Base-by-base conservation (phyloP, 2,329 filamentous ascomycete genomes). In the Pseudogymnoascus sp. region DNA sequence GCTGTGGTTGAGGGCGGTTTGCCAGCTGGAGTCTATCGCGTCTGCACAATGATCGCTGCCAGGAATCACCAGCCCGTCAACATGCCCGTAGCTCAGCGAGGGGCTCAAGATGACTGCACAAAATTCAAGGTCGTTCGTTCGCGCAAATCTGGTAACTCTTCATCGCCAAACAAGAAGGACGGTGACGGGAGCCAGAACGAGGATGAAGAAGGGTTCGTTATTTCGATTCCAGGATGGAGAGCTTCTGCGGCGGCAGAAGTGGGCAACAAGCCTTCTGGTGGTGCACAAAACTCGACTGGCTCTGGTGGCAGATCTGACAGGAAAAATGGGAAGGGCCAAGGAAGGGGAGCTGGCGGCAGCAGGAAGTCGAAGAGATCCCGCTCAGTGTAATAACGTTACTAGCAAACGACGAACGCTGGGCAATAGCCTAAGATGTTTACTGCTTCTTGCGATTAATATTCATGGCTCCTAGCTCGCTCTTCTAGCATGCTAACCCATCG, bases 21-120 rank as follows among this genome's bases (percentile, higher is more conserved):
- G 5, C 73, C 74, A 37, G 72, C 74, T 41, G 76, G 77, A 14
- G 74, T 71, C 61, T 79, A 78, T 64, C 72, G 77, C 59, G 70
- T 77, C n/a, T 79, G 77, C 69, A 78, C 77, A 7, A 73, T 79
- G 72, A 71, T 71, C 49, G 70, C 72, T 37, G 67, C 77, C 11
- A 69, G 71, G 49, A 79, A 78, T 66, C 77, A 79, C 69, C 75
- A 77, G 49, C 73, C 75, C 55, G 75, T 76, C 19, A 62, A 75
- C 23, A 77, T 77, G 75, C 75, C 75, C 19, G 73, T 78, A 39
- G 77, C 77, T 45, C 76, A 78, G 69, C 72, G 77, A 63, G 77
- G 77, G 65, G 71, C 75, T 58, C 72, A 74, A 33, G 77, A 79
- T 65, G 77, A 79, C 66, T 79, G 77, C 66, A 74, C 71, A 16